Evolutionary conservation across 2,329 filamentous ascomycete genomes (phyloP), one percentile per base, ranked within the genome.

Genomic region (Penicillium corylophilum): DNA sequence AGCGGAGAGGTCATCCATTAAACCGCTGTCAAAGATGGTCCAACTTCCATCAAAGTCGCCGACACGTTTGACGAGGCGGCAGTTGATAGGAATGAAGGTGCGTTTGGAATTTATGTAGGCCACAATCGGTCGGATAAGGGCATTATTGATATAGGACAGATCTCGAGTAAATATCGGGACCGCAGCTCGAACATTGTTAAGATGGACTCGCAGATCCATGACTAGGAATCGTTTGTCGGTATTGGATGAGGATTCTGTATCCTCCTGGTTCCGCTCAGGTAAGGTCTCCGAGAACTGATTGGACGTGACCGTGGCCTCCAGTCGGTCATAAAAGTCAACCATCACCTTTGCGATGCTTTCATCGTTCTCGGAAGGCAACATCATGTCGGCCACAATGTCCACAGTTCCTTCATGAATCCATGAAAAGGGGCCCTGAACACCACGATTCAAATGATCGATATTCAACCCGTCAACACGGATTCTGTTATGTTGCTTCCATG

Each of bases 381-480:
- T 93, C 59, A 99, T 86, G 65, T 99, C 94, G 6, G 94, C 89
- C 13, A 97, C 86, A 55, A 99, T 96, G 68, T 99, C 94, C 36
- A 99, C 91, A 56, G 94, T 95, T 29, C 94, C 94, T 73, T 97
- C 90, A 60, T 95, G 89, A 47, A 99, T 99, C 94, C 94, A 99
- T 3, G 90, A 92, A 70, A 99, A 96, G 0, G 93, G 92, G 0
- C 94, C 94, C 55, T 94, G 86, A 16, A 96, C 90, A 22, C 92
- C 92, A 38, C 91, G 85, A 68, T 99, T 99, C 9, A 99, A 80
- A 70, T 99, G 94, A 64, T 97, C 94, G 48, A 99, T 96, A 67
- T 88, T 95, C 9, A 99, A 80, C 0, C 88, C 91, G 66, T 99
- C 94, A 51, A 99, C 95, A 5, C 94, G 85, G 52, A 97, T 84